Percentiles rank a stretch among this genome's conserved stretches.
phyloP scores from a whole-genome alignment of 2,329 filamentous ascomycete genomes.

The Cyphellophora europaea region DNA sequence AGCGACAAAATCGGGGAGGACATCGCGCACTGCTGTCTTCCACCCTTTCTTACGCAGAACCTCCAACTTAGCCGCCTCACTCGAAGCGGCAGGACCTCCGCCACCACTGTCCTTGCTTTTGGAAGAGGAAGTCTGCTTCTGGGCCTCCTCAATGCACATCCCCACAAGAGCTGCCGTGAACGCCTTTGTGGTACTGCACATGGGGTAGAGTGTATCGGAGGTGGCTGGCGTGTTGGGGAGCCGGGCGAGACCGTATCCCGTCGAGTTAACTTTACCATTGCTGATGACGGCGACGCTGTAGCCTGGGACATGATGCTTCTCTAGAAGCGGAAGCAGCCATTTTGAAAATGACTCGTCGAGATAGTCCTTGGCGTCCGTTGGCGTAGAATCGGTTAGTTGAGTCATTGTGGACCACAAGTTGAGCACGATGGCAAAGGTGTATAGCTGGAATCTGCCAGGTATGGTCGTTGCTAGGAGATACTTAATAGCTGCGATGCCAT shows the following conservation, averaged over 20 bases:
- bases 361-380: neutral
- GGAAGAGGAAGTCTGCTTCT: neutral
- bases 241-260: constrained; percentile 22
- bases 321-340: constrained; percentile 7
- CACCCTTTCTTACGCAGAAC: neutral
- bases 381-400: no score
- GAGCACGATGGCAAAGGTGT: no score
- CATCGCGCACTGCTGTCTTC: neutral
- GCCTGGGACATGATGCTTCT: constrained; percentile 23
- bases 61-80: no score
- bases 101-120: no score
- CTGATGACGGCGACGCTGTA: constrained; percentile 21
- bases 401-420: no score
- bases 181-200: constrained; percentile 22
- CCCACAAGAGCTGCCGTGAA: constrained; percentile 18
- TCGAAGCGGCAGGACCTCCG: no score
- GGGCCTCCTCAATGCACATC: neutral
- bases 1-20: neutral
- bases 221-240: constrained; percentile 20
- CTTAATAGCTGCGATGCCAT: no score
- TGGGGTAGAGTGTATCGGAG: constrained; percentile 18
- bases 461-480: no score
- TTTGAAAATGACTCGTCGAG: neutral
- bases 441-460: no score
- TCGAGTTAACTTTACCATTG: constrained; percentile 19